These are phyloP conservation scores for Arachnomyces sp. DNA, from an alignment of 2,329 filamentous ascomycete species.

Conservation along the genomic window DNA sequence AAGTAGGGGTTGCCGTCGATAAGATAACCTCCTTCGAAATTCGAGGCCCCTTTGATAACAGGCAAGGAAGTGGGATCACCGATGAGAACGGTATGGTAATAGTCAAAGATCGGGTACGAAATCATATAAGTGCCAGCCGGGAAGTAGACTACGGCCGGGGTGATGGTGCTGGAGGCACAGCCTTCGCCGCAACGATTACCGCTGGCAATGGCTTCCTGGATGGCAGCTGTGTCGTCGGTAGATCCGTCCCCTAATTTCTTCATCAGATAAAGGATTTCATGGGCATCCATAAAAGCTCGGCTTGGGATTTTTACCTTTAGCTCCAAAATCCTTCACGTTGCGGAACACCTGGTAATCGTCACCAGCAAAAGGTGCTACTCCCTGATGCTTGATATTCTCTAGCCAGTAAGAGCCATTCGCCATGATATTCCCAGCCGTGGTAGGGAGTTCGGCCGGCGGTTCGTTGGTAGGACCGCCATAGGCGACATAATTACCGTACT, in stretches of 20 bases:
- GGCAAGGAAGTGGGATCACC: constrained; percentile 10
- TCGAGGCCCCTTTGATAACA: constrained; percentile 20
- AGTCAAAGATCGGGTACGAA: constrained; percentile 16
- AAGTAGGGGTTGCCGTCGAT: constrained; percentile 72
- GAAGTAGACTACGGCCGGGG: constrained; percentile 66
- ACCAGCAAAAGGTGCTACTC: constrained; percentile 40
- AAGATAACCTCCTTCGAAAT: constrained; percentile 68
- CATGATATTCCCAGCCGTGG: too few relatives aligned
- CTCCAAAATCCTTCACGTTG: constrained; percentile 38
- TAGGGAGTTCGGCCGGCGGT: too few relatives aligned
- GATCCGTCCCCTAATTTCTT: too few relatives aligned
- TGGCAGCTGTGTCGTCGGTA: too few relatives aligned
- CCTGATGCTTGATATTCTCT: constrained; percentile 41
- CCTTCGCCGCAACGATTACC: constrained; percentile 16
- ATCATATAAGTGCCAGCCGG: constrained; percentile 42
- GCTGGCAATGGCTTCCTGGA: too few relatives aligned
- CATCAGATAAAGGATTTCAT: too few relatives aligned
- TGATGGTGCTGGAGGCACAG: neutral
- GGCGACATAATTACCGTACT: too few relatives aligned
- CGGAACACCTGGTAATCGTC: constrained; percentile 41
- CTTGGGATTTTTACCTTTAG: too few relatives aligned
- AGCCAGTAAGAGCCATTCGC: constrained; percentile 25
- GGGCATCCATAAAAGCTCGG: too few relatives aligned
- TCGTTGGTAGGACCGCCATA: too few relatives aligned
- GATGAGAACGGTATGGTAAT: constrained; percentile 18